Evolutionary conservation across 352 stramenopile genomes (phyloP).

Genomic region (Phytopythium helicoides): DNA sequence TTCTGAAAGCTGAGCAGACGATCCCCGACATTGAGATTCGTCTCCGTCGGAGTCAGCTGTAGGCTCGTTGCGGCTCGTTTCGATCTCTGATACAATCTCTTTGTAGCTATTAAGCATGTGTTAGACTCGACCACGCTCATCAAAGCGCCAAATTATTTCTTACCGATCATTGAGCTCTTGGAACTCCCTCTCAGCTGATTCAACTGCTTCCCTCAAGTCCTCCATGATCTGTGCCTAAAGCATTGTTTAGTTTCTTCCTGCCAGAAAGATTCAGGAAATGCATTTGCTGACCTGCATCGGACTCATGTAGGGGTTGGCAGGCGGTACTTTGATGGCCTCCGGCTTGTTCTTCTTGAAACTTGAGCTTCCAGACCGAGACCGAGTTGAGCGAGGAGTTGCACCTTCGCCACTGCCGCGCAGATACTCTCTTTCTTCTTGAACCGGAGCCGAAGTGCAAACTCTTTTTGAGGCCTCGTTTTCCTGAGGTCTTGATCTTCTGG

Average conservation of each 20-base stretch:
- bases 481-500: background rate
- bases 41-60: constrained; percentile 4
- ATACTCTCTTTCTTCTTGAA: background rate
- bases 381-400: background rate
- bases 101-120: constrained; percentile 17
- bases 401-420: background rate
- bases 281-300: constrained; percentile 44
- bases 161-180: constrained; percentile 35
- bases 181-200: constrained; percentile 46
- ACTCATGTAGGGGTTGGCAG: constrained; percentile 37
- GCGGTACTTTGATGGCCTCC: constrained; percentile 40
- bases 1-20: constrained; percentile 35
- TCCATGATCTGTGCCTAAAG: constrained; percentile 57
- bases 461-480: background rate
- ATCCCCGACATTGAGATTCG: constrained; percentile 4
- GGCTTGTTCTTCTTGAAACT: constrained; percentile 16
- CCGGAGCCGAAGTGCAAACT: background rate
- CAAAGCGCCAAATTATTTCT: background rate
- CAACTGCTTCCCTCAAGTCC: constrained; percentile 37
- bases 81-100: constrained; percentile 39
- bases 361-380: background rate
- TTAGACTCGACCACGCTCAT: background rate
- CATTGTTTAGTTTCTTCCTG: constrained; percentile 3
- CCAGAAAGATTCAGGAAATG: too few relatives aligned
- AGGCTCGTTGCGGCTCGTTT: constrained; percentile 18